phyloP scores from a whole-genome alignment of 306 rosid species.

The Gillenia trifoliata region DNA sequence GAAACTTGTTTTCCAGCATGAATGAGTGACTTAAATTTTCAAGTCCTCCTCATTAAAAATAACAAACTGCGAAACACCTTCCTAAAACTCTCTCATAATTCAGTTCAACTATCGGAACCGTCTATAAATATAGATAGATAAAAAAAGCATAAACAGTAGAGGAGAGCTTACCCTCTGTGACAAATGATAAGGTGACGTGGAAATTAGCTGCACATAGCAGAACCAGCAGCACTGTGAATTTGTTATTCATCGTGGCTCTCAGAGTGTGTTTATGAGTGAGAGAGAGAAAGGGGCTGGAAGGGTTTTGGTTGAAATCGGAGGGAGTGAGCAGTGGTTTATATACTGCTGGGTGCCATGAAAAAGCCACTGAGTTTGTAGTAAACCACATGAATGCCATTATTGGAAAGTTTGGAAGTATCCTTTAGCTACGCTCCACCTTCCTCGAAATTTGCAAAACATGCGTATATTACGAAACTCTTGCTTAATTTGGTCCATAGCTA shows the following conservation, averaged over 20 bases:
- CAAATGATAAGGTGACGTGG: conserved; percentile 26
- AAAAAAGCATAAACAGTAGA: too few species aligned
- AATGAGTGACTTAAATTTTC: too few species aligned
- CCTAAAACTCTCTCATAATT: too few species aligned
- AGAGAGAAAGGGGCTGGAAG: not conserved
- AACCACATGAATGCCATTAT: conserved; percentile 46
- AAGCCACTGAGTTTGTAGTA: conserved; percentile 19
- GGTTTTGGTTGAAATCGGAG: conserved; percentile 13
- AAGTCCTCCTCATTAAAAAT: too few species aligned
- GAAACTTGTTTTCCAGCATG: too few species aligned
- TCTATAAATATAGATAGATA: too few species aligned
- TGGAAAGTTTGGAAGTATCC: conserved; percentile 6
- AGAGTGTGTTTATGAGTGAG: not conserved
- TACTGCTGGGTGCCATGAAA: conserved; percentile 21
- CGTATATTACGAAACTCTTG: not conserved
- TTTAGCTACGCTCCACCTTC: not conserved
- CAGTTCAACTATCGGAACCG: not conserved
- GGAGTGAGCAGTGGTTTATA: conserved; percentile 32
- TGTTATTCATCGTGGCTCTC: conserved; percentile 29
- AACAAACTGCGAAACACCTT: too few species aligned
- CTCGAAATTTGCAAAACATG: not conserved
- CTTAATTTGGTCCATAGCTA: not conserved
- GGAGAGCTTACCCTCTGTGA: conserved; percentile 39
- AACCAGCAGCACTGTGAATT: conserved; percentile 29
- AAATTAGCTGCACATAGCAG: conserved; percentile 35